A percentile compares a stretch with the other conserved stretches of the same genome.
Conservation (phyloP, 805 yeast genomes). For the Priceomyces melissophilus region DNA sequence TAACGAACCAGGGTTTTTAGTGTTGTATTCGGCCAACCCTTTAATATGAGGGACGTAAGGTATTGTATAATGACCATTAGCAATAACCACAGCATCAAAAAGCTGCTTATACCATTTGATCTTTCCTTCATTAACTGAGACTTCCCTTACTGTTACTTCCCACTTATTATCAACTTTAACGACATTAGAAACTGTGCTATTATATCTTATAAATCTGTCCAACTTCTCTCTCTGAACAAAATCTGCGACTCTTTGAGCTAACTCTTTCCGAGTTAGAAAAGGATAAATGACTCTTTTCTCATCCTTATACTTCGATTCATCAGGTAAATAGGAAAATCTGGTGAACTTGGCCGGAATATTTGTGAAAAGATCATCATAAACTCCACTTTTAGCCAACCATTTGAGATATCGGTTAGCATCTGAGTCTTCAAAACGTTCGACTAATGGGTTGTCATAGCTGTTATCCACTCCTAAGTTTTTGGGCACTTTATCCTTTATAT, state of each 20-base stretch:
- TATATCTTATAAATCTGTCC: slow-evolving; percentile 29
- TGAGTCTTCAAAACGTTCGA: neutral
- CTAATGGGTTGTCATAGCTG: slow-evolving; percentile 16
- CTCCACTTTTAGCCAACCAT: slow-evolving; percentile 32
- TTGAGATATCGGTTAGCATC: slow-evolving; percentile 25
- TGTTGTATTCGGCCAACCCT: slow-evolving; percentile 51
- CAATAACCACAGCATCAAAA: slow-evolving; percentile 61
- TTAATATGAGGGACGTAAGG: slow-evolving; percentile 57
- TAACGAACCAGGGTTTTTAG: slow-evolving; percentile 43
- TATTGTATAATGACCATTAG: slow-evolving; percentile 61
- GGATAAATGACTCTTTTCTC: slow-evolving; percentile 28
- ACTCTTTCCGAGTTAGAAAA: slow-evolving; percentile 34
- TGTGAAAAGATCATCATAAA: slow-evolving; percentile 37
- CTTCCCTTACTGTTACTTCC: slow-evolving; percentile 27
- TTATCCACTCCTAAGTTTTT: slow-evolving; percentile 5
- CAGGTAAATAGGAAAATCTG: slow-evolving; percentile 33
- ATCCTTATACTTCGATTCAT: slow-evolving; percentile 19
- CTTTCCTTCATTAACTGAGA: slow-evolving; percentile 3
- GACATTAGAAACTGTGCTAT: slow-evolving; percentile 34
- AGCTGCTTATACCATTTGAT: slow-evolving; percentile 43
- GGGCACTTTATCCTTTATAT: slow-evolving; percentile 15
- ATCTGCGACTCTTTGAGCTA: slow-evolving; percentile 19
- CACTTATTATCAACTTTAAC: slow-evolving; percentile 31
- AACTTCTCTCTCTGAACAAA: slow-evolving; percentile 28
- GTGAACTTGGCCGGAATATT: slow-evolving; percentile 38